Evolutionary conservation across 176 grass and related monocot species (phyloP), one percentile per base, ranked within the genome.

Genomic region (Hsuehochloa calcarea): DNA sequence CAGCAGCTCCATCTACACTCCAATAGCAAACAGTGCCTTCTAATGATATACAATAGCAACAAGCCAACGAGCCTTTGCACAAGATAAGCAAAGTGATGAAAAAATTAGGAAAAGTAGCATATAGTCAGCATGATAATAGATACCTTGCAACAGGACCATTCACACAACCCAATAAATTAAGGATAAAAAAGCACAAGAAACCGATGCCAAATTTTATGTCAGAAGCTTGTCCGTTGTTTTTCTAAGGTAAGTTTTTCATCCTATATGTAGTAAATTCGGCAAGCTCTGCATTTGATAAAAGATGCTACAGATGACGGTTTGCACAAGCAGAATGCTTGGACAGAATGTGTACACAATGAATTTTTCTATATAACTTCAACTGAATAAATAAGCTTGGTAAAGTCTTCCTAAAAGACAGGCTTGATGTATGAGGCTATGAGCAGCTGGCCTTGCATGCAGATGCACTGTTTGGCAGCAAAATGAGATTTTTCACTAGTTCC

Each of bases 321-420:
- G 35, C 72, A 82, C 15, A 63, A 82, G 52, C 52, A 86, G 51
- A 35, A 44, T 46, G 29, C 60, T 67, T 77, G 60, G 37, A 78
- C 58, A 63, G 51, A 85, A 82, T 82, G 55, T 78, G 73, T 86
- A 72, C 41, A 65, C 20, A 60, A 15, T 51, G 17, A 58, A 39
- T 61, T 65, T 83, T 58, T 19, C 27, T 67, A 87, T 13, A 52
- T 38, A 43, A 77, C 3, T 62, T 66, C 31, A 82, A 59, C 59
- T 79, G 60, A 72, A 87, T 87, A 78, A 72, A 82, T 54, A 77
- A 65, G 64, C 37, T 77, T 56, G 13, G 66, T 73, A 86, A 90
- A 81, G 52, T 90, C 65, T 78, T 77, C 41, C 65, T 56, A 64
- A 41, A 65, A 60, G 39, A 82, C 23, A 67, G 51, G 65, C 26